Evolutionary conservation across 495 filamentous ascomycete species (phyloP), one percentile per base, ranked within the genome.

Genomic region (Copromyces sp.): DNA sequence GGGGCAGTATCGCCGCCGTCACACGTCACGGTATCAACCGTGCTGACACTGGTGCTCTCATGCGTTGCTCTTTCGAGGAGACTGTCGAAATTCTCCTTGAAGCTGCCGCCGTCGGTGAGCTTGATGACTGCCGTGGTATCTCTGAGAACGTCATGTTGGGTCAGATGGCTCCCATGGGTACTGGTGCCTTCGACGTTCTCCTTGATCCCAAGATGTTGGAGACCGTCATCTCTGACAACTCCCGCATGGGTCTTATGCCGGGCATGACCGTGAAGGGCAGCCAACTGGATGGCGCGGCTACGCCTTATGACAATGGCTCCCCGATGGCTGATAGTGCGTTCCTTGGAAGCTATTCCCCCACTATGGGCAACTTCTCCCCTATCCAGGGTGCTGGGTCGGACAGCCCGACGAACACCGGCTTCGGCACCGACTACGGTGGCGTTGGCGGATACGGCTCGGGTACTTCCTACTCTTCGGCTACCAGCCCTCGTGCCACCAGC

Each of bases 21-120:
- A 98, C 95, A 72, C 93, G 95, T 81, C 96, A 98, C 74, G 95
- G 95, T 84, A 99, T 99, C 82, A 99, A 99, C 83, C 89, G 96
- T 75, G 92, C 94, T 14, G 96, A 99, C 77, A 99, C 96, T 68
- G 95, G 95, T 85, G 95, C 95, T 2, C 85, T 99, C 77, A 99
- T 99, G 95, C 90, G 95, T 79, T 99, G 95, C 86, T 99, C 95
- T 9, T 99, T 99, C 83, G 95, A 99, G 83, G 96, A 99, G 78
- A 99, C 95, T 0, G 95, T 99, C 40, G 95, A 99, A 80, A 99
- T 99, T 83, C 85, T 99, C 37, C 87, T 98, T 39, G 95, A 99
- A 73, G 95, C 95, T 44, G 95, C 95, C 47, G 93, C 93, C 47
- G 90, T 91, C 53, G 95, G 95, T 78, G 95, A 99, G 81, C 87